A percentile compares a stretch with the other conserved stretches of the same genome.
These are phyloP conservation scores for Fragaria iinumae DNA, from an alignment of 306 rosid species.

Conservation along the genomic window DNA sequence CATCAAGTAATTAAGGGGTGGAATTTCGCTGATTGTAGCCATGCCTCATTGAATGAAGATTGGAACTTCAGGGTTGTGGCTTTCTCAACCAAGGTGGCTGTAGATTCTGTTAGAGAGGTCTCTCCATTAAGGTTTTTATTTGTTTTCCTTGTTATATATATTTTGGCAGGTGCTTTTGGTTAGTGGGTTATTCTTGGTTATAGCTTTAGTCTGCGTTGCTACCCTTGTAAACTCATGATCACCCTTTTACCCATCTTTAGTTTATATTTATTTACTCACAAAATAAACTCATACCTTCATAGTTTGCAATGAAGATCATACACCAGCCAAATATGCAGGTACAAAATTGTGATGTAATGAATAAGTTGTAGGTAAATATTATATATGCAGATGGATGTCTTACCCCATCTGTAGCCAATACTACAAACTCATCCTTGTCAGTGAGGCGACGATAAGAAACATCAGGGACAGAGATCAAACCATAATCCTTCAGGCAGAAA, in stretches of 20 bases:
- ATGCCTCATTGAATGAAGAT: not conserved
- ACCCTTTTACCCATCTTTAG: not conserved
- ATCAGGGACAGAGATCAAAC: conserved; percentile 75
- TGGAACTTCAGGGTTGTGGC: not conserved
- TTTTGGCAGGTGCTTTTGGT: not conserved
- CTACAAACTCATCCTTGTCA: conserved; percentile 66
- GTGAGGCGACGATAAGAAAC: conserved; percentile 46
- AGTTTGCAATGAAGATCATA: not conserved
- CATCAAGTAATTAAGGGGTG: not conserved
- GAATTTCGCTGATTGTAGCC: not conserved
- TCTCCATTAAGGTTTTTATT: not conserved
- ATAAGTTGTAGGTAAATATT: not conserved
- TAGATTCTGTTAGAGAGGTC: not conserved
- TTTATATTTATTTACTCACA: not conserved
- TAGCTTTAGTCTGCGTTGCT: not conserved
- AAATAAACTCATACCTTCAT: not conserved
- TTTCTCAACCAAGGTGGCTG: not conserved
- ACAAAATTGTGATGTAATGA: not conserved
- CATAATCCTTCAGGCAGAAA: conserved; percentile 74
- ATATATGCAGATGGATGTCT: conserved; percentile 10
- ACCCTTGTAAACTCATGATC: not conserved
- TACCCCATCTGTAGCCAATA: conserved; percentile 93
- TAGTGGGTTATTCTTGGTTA: not conserved
- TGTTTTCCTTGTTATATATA: not conserved
- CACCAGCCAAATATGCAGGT: not conserved